phyloP scores from a whole-genome alignment of 139 green algal genomes.

The Tetraselmis chui region DNA sequence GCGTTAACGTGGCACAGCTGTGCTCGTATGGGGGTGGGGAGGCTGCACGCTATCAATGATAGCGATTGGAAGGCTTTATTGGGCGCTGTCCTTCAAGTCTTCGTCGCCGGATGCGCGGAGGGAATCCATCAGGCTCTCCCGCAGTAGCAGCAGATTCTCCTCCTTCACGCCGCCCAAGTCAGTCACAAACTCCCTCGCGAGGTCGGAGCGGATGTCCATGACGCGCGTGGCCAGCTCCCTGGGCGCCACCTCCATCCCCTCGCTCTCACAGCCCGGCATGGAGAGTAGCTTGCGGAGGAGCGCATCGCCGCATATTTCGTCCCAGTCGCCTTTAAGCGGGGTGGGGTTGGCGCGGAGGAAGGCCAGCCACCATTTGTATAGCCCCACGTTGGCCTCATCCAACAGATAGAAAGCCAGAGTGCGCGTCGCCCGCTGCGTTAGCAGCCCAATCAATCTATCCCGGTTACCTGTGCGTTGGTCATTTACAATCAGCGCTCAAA shows the following conservation, averaged over 20 bases:
- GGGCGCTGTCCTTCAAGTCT: too few species aligned
- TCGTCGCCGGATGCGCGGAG: neutral
- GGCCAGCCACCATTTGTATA: neutral
- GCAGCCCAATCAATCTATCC: constrained; percentile 66
- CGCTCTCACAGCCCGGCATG: constrained; percentile 25
- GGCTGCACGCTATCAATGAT: too few species aligned
- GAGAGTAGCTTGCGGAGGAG: constrained; percentile 69
- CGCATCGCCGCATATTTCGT: constrained; percentile 71
- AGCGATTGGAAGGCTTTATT: too few species aligned
- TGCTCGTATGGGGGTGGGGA: too few species aligned
- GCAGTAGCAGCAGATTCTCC: neutral
- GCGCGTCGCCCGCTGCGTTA: constrained; percentile 52
- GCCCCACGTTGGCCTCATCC: neutral
- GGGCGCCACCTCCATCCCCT: neutral
- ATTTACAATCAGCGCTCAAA: too few species aligned
- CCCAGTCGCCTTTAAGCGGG: constrained; percentile 57
- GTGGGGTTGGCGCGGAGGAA: neutral
- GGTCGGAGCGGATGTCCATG: neutral
- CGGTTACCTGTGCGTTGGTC: constrained; percentile 52
- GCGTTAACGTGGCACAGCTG: too few species aligned
- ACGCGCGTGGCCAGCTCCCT: neutral
- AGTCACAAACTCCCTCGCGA: neutral
- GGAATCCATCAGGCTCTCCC: neutral
- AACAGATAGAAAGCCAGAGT: constrained; percentile 4
- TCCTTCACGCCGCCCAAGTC: neutral